A percentile compares a stretch with the other conserved stretches of the same genome.
phyloP scores from a whole-genome alignment of 768 basidiomycete genomes.

The Leccinum broughii region DNA sequence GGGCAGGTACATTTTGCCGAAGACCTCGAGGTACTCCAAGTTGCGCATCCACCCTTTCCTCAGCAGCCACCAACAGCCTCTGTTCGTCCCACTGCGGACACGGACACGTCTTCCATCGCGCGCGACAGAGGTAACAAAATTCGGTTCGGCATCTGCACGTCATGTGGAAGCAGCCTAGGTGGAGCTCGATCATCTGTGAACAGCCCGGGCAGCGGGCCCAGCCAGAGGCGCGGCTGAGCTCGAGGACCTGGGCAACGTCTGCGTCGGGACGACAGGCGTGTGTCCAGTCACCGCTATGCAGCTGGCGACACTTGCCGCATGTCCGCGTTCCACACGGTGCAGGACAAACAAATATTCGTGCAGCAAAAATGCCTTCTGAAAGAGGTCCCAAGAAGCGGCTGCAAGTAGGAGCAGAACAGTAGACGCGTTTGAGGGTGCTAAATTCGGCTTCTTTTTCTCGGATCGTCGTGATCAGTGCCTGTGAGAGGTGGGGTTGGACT shows the following conservation, averaged over 20 bases:
- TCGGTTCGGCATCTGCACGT: constrained; percentile 39
- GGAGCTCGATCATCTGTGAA: constrained; percentile 38
- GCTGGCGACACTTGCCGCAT: constrained; percentile 28
- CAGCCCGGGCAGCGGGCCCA: constrained; percentile 45
- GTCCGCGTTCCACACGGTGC: constrained; percentile 24
- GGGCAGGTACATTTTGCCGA: constrained; percentile 32
- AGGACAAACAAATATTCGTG: constrained; percentile 21
- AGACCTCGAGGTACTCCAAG: constrained; percentile 32
- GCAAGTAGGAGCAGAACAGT: constrained; percentile 38
- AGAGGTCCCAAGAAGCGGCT: constrained; percentile 39
- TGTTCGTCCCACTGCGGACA: constrained; percentile 71
- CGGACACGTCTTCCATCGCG: constrained; percentile 60
- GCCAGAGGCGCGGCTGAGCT: constrained; percentile 26
- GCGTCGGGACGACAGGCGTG: constrained; percentile 30
- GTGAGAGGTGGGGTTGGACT: constrained; percentile 28
- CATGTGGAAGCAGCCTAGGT: constrained; percentile 42
- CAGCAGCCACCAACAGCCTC: constrained; percentile 39
- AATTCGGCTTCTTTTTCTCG: constrained; percentile 32
- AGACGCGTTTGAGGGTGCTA: constrained; percentile 37
- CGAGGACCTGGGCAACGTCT: constrained; percentile 28
- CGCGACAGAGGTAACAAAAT: constrained; percentile 51
- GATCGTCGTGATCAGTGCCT: constrained; percentile 20
- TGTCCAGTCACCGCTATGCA: constrained; percentile 23
- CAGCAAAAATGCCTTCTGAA: constrained; percentile 25
- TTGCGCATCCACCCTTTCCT: constrained; percentile 43